Conservation (phyloP, 2,329 filamentous ascomycete species). For the Aspergillus novofumigatus region DNA sequence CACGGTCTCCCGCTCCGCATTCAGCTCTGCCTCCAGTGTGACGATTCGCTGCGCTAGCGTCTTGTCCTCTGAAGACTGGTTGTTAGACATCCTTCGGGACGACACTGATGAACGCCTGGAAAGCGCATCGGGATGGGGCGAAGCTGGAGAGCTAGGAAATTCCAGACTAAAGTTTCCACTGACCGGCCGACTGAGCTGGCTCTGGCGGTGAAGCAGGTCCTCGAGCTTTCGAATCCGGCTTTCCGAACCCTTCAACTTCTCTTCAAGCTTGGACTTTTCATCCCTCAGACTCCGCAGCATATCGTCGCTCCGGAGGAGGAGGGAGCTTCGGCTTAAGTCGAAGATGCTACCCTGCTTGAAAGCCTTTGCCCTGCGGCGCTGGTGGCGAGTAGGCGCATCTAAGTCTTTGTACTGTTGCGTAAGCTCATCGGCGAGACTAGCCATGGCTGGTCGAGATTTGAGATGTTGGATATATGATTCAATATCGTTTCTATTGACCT, state of each 20-base stretch:
- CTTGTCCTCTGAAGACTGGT: constrained; percentile 57
- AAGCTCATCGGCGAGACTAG: constrained; percentile 66
- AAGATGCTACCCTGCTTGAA: constrained; percentile 97
- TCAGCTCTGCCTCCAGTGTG: constrained; percentile 72
- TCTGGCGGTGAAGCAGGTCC: constrained; percentile 84
- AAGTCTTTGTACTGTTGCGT: constrained; percentile 73
- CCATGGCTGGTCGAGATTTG: constrained; percentile 61
- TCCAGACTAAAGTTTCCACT: constrained; percentile 48
- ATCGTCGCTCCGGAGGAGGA: constrained; percentile 84
- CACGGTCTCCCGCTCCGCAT: constrained; percentile 65
- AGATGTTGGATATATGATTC: constrained; percentile 67
- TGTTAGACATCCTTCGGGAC: constrained; percentile 58
- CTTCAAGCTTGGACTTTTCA: constrained; percentile 72
- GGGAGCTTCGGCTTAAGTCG: constrained; percentile 82
- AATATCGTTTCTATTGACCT: constrained; percentile 69
- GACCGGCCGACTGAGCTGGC: constrained; percentile 51
- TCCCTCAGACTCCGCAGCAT: constrained; percentile 71
- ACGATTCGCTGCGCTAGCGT: constrained; percentile 59
- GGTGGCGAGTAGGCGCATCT: constrained; percentile 76
- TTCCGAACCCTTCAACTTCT: constrained; percentile 73
- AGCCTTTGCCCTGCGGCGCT: constrained; percentile 79
- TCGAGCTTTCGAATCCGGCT: constrained; percentile 88
- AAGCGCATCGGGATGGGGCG: constrained; percentile 37
- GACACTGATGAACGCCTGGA: constrained; percentile 59
- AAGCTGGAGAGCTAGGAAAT: constrained; percentile 39